phyloP scores from a whole-genome alignment of 805 yeast species.

The Pichia rugopelliculosa region DNA sequence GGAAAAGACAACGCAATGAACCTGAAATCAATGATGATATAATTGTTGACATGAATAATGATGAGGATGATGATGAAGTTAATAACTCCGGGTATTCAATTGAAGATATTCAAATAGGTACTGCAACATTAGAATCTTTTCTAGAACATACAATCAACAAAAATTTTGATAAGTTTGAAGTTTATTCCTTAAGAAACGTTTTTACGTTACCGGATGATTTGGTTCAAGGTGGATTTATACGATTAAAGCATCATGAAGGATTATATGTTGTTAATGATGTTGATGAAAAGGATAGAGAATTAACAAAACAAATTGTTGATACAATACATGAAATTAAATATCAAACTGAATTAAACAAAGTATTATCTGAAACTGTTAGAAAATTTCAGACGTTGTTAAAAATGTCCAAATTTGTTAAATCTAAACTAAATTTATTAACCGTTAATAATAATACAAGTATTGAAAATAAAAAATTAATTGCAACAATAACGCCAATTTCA shows the following conservation, averaged over 20 bases:
- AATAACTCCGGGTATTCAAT: conserved; percentile 12
- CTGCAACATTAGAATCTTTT: conserved; percentile 71
- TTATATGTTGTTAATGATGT: conserved; percentile 26
- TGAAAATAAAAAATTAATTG: background rate
- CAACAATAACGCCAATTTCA: conserved; percentile 3
- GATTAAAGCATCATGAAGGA: conserved; percentile 61
- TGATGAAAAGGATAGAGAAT: conserved; percentile 12
- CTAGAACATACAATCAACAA: conserved; percentile 69
- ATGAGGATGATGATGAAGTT: conserved; percentile 10
- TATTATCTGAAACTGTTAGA: background rate
- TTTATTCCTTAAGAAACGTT: conserved; percentile 73
- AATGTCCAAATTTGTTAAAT: background rate
- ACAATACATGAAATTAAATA: background rate
- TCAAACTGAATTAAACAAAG: background rate
- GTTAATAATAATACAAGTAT: background rate
- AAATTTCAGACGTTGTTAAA: background rate
- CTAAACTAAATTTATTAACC: background rate
- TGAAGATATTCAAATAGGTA: conserved; percentile 62
- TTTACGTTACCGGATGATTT: conserved; percentile 62
- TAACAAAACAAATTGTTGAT: conserved; percentile 16
- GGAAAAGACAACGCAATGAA: conserved; percentile 2
- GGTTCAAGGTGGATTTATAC: conserved; percentile 56
- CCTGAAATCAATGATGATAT: conserved; percentile 16
- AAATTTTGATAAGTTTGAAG: conserved; percentile 80
- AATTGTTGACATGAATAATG: conserved; percentile 9